Evolutionary conservation across 495 filamentous ascomycete genomes (phyloP).

Genomic region (Trichoderma parareesei): DNA sequence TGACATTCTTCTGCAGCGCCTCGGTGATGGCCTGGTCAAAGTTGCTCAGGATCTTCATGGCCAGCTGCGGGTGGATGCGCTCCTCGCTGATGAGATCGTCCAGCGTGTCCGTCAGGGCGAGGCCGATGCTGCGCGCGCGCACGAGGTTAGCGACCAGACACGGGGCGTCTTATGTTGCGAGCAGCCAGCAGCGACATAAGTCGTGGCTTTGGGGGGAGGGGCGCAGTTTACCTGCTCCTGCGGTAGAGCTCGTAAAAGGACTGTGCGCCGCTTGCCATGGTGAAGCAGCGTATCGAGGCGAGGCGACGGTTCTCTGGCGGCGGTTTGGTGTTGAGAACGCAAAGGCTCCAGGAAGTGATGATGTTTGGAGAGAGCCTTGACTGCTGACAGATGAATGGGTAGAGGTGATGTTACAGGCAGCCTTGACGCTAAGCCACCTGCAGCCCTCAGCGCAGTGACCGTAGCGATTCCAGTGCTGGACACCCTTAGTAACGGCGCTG

Average conservation of each 20-base stretch:
- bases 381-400: slow-evolving; percentile 12
- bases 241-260: slow-evolving; percentile 95
- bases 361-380: not conserved
- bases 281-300: not conserved
- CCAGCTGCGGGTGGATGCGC: slow-evolving; percentile 92
- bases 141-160: slow-evolving; percentile 13
- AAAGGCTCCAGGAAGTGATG: not conserved
- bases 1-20: slow-evolving; percentile 82
- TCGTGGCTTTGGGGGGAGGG: not conserved
- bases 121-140: slow-evolving; percentile 60
- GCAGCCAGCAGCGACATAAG: slow-evolving; percentile 3
- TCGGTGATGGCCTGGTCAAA: slow-evolving; percentile 88
- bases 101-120: slow-evolving; percentile 88
- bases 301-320: no score
- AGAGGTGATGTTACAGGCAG: no score
- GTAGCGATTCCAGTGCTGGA: no score
- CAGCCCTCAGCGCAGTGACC: no score
- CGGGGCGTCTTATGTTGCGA: not conserved
- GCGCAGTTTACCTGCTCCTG: slow-evolving; percentile 72
- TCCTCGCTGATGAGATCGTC: slow-evolving; percentile 90
- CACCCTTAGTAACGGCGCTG: not conserved
- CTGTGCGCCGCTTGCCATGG: slow-evolving; percentile 28
- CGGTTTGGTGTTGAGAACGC: no score
- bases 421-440: no score
- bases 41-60: slow-evolving; percentile 92